These are phyloP conservation scores for Aphanomyces stellatus DNA, from an alignment of 352 stramenopile genomes.

Conservation along the genomic window DNA sequence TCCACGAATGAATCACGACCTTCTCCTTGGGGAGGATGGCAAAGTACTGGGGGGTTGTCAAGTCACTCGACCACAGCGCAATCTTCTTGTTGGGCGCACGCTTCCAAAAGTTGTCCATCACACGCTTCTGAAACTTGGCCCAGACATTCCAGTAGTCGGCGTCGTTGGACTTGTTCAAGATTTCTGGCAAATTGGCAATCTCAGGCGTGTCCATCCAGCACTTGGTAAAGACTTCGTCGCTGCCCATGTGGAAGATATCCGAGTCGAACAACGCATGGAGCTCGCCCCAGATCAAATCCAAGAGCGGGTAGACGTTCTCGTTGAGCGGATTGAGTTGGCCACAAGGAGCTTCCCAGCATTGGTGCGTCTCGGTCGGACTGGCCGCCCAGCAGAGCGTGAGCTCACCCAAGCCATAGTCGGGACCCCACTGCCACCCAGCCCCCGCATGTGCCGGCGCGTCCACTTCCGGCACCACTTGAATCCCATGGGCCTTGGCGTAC, in stretches of 20 bases:
- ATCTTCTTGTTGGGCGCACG: slow-evolving; percentile 14
- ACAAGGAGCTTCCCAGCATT: slow-evolving; percentile 19
- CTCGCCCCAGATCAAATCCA: slow-evolving; percentile 18
- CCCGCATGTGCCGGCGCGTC: slow-evolving; percentile 24
- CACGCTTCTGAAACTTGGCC: slow-evolving; percentile 13
- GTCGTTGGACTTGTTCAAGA: slow-evolving; percentile 11
- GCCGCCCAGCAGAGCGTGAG: slow-evolving; percentile 17
- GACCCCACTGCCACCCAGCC: slow-evolving; percentile 20
- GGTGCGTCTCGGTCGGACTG: slow-evolving; percentile 11
- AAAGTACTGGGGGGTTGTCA: slow-evolving; percentile 13
- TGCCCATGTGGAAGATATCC: slow-evolving; percentile 23
- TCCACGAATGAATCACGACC: slow-evolving; percentile 10
- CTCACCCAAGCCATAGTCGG: slow-evolving; percentile 12
- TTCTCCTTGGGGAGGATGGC: slow-evolving; percentile 6
- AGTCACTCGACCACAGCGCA: slow-evolving; percentile 18
- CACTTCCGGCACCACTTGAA: slow-evolving; percentile 27
- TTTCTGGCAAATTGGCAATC: background rate
- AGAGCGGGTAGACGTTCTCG: slow-evolving; percentile 17
- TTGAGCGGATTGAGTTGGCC: slow-evolving; percentile 24
- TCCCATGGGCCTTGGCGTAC: slow-evolving; percentile 24
- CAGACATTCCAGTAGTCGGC: slow-evolving; percentile 12
- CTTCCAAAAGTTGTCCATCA: background rate
- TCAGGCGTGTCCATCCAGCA: slow-evolving; percentile 19
- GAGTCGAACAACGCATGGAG: slow-evolving; percentile 16
- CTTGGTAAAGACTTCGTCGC: slow-evolving; percentile 21